Evolutionary conservation across 345 rosid genomes (phyloP).

Genomic region (Euphorbia peplus): DNA sequence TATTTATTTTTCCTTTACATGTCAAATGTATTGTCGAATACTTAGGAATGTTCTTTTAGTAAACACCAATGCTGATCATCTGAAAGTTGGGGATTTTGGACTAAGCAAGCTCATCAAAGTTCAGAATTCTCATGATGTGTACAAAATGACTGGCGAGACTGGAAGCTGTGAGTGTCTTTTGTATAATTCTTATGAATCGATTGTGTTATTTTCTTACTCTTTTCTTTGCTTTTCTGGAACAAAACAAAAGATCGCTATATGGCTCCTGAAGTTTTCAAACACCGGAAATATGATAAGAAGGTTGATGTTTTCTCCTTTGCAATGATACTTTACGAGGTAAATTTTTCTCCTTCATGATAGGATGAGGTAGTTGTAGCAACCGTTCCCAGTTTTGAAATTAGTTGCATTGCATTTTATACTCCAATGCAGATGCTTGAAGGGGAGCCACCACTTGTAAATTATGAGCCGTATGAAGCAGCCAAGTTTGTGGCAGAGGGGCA

Average conservation of each 20-base stretch:
- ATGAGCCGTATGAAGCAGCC: constrained; percentile 96
- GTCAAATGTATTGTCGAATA: constrained; percentile 15
- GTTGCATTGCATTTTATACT: constrained; percentile 22
- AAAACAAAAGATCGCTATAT: constrained; percentile 79
- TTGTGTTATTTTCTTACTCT: constrained; percentile 15
- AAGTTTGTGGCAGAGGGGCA: constrained; percentile 88
- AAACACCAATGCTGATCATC: constrained; percentile 88
- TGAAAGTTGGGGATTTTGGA: constrained; percentile 99
- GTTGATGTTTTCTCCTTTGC: constrained; percentile 98
- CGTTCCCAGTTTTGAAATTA: constrained; percentile 15
- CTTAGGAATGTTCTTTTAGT: constrained; percentile 95
- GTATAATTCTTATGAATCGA: constrained; percentile 8
- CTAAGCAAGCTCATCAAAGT: constrained; percentile 96
- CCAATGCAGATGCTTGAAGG: constrained; percentile 89
- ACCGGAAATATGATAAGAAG: constrained; percentile 93
- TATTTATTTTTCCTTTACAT: not conserved
- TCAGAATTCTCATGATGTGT: constrained; percentile 92
- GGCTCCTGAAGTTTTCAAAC: constrained; percentile 99
- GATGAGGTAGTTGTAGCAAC: not conserved
- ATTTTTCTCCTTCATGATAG: constrained; percentile 4
- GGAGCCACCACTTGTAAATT: constrained; percentile 74
- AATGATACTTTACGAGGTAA: constrained; percentile 95
- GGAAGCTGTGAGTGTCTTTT: constrained; percentile 83
- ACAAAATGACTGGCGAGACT: constrained; percentile 99
- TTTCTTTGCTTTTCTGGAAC: constrained; percentile 17